Evolutionary conservation across 2,329 filamentous ascomycete genomes (phyloP), one percentile per base, ranked within the genome.

Genomic region (Trichoderma simmonsii): DNA sequence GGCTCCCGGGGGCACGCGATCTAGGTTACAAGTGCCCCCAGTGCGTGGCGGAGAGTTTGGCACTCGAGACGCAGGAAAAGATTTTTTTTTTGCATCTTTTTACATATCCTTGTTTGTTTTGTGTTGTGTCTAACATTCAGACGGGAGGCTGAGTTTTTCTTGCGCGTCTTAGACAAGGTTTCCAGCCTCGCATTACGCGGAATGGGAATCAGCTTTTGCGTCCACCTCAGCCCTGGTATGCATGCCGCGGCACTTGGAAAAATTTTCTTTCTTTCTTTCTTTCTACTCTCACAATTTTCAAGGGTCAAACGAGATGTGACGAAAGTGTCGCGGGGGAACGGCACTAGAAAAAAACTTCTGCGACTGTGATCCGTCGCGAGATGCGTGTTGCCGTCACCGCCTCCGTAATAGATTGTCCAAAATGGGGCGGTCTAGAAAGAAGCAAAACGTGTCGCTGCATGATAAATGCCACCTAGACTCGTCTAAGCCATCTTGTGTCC

Each of bases 351-450:
- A 26, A 43, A 28, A 39, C 8, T 57, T 28, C 32, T 21, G 64
- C 64, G 26, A 56, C 15, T 57, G 64, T 67, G 64, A 67, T 59
- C 32, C 18, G 32, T 67, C 12, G 28, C 8, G 34, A 61, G 21
- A 61, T 69, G 66, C 39, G 26, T 28, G 28, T 28, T 51, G 66
- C 66, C 66, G 66, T 69, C 66, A 69, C 66, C 66, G 66, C 66
- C 66, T 69, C 66, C 36, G 36, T 15, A 61, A 18, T 6, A 48
- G 36, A 51, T 34, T 32, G 36, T 61, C n/a, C 43, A 9, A n/a
- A 12, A 21, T n/a, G n/a, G 43, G 43, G 43, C 43, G 43, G 43
- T 51, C 43, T 51, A 51, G 43, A 51, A 51, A 43, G 43, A 51
- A 51, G 43, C 43, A 21, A 36, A 34, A 24, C 51, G 32, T 67